Base-by-base conservation (phyloP, 2,329 filamentous ascomycete genomes). In the Pyricularia sp. region DNA sequence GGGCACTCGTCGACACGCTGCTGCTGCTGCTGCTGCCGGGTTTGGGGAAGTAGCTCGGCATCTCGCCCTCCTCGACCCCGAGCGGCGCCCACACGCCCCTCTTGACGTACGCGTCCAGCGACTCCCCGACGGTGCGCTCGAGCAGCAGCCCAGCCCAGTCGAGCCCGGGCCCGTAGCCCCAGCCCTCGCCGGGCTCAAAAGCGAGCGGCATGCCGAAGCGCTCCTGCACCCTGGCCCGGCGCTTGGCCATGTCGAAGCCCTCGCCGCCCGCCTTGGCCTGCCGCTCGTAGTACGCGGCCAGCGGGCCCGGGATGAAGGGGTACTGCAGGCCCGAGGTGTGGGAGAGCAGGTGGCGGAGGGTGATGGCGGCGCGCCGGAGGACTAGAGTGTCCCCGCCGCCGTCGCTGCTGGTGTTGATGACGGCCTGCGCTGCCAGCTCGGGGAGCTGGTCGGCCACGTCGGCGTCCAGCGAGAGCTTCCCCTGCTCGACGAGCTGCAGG, bases 401-500 rank as follows among this genome's bases (percentile, higher is more conserved):
- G 63, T 25, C 65, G 23, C 14, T 12, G 63, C 14, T 33, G 31
- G 10, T 33, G 31, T 12, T 33, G 31, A 73, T 69, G 11, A 73
- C 70, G 0, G 68, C 65, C 63, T 70, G 70, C 0, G 69, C 68
- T 1, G 70, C 71, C 61, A 73, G 70, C 64, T 73, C 72, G 25
- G 72, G 72, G 65, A 73, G 71, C 58, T 68, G 23, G 0, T 68
- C 36, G 1, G 69, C 73, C 0, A 86, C 74, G 5, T 81, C 73
- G 0, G 85, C 73, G 72, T 85, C 82, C 12, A 81, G 81, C 3
- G 72, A 75, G 10, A 85, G 72, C 9, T 80, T 74, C 2, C 81
- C 81, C 6, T 77, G 75, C 63, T 86, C 83, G 58, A 86, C 80
- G 33, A 81, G 76, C 70, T 84, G 82, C 55, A 86, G 73, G 3